These are phyloP conservation scores for Turritis glabra DNA, from an alignment of 345 rosid genomes.

Conservation along the genomic window DNA sequence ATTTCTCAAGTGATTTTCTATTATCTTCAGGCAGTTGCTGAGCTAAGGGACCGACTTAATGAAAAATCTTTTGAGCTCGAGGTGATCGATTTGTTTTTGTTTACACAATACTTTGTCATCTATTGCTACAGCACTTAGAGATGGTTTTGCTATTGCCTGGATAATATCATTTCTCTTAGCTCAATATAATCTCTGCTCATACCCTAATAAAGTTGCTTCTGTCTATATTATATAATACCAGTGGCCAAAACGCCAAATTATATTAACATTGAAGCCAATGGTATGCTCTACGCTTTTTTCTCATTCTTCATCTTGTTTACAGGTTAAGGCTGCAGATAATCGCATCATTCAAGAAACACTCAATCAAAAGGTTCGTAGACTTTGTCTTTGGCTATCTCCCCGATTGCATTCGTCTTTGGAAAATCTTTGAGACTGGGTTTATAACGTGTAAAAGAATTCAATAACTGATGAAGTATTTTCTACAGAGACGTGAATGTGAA, in stretches of 20 bases:
- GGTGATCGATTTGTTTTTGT: conserved; percentile 48
- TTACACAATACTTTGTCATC: conserved; percentile 10
- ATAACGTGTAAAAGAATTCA: background rate
- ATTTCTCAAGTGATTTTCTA: conserved; percentile 34
- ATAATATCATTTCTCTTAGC: conserved; percentile 5
- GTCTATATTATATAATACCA: background rate
- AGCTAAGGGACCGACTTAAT: conserved; percentile 72
- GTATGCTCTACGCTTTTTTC: background rate
- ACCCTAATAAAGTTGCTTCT: background rate
- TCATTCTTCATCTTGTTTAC: conserved; percentile 33
- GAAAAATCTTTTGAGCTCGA: conserved; percentile 95
- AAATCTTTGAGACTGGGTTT: background rate
- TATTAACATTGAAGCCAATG: background rate
- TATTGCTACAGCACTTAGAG: conserved; percentile 10
- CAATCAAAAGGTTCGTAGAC: conserved; percentile 64
- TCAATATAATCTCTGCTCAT: background rate
- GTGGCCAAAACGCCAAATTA: conserved; percentile 2
- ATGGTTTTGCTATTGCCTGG: conserved; percentile 13
- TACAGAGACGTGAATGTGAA: conserved; percentile 77
- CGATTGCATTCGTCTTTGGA: background rate
- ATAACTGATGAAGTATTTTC: conserved; percentile 32
- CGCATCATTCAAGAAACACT: conserved; percentile 90
- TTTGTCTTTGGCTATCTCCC: background rate
- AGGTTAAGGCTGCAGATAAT: conserved; percentile 96
- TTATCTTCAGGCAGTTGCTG: conserved; percentile 69